Percentiles rank a stretch among this genome's conserved stretches.
phyloP scores from a whole-genome alignment of 257 asterid species.

The Solanum tarijense region DNA sequence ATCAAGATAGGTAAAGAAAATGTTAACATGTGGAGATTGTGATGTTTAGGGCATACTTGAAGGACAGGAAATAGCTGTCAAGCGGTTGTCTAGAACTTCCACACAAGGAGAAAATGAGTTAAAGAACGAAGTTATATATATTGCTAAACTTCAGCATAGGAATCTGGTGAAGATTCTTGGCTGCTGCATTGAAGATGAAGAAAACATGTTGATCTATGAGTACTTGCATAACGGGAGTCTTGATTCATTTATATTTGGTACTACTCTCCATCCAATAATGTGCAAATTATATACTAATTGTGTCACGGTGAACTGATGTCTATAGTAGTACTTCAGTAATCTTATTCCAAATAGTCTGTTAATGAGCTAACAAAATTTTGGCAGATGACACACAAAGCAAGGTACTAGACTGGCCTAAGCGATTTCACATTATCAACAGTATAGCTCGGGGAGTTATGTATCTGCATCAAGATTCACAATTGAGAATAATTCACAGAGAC shows the following conservation, averaged over 20 bases:
- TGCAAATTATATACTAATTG: neutral
- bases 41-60: conserved; percentile 26
- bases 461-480: conserved; percentile 46
- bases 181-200: conserved; percentile 29
- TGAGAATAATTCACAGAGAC: conserved; percentile 32
- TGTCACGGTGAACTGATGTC: neutral
- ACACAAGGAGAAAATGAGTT: conserved; percentile 41
- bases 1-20: neutral
- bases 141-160: conserved; percentile 41
- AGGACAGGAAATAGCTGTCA: conserved; percentile 41
- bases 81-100: conserved; percentile 30
- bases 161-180: conserved; percentile 46
- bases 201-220: conserved; percentile 37
- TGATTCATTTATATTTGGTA: conserved; percentile 34
- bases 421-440: conserved; percentile 27
- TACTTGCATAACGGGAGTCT: conserved; percentile 42
- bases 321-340: neutral
- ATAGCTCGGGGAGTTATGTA: conserved; percentile 39
- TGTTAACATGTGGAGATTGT: neutral
- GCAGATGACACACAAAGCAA: conserved; percentile 18
- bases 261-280: neutral
- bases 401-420: conserved; percentile 29
- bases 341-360: neutral
- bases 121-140: conserved; percentile 31
- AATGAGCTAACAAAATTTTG: neutral